These are phyloP conservation scores for Nowakowskiella sp. DNA, from an alignment of 192 early-diverging fungal genomes.

Conservation along the genomic window DNA sequence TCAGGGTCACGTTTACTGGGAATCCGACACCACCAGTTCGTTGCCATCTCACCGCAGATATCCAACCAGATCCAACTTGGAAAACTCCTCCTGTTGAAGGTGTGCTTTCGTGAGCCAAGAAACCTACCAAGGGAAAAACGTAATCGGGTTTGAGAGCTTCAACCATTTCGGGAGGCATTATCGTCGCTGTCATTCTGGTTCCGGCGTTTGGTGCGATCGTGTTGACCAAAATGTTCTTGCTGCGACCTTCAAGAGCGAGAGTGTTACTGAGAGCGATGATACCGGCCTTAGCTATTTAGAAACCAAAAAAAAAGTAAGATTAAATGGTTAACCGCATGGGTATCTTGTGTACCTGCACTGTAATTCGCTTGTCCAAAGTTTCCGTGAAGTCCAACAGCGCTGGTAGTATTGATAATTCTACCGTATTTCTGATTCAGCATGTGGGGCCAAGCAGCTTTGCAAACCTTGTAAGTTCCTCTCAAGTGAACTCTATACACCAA, in stretches of 20 bases:
- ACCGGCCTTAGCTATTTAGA: slow-evolving; percentile 71
- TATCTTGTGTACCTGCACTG: slow-evolving; percentile 44
- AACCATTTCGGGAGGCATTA: slow-evolving; percentile 92
- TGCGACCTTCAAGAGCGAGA: slow-evolving; percentile 85
- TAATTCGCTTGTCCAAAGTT: slow-evolving; percentile 91
- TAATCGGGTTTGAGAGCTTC: slow-evolving; percentile 95
- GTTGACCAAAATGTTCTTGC: slow-evolving; percentile 86
- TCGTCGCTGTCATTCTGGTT: slow-evolving; percentile 93
- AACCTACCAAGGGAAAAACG: slow-evolving; percentile 90
- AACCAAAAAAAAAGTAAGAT: slow-evolving; percentile 1
- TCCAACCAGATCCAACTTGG: slow-evolving; percentile 54
- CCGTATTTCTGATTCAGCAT: slow-evolving; percentile 92
- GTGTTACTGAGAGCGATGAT: slow-evolving; percentile 83
- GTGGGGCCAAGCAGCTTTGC: slow-evolving; percentile 93
- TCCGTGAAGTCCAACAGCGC: slow-evolving; percentile 90
- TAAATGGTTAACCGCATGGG: neutral
- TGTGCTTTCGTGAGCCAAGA: slow-evolving; percentile 81
- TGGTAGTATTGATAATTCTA: slow-evolving; percentile 89
- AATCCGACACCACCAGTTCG: slow-evolving; percentile 90
- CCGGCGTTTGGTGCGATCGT: slow-evolving; percentile 96
- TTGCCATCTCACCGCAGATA: slow-evolving; percentile 79
- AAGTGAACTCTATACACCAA: slow-evolving; percentile 83
- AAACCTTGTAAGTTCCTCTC: slow-evolving; percentile 88
- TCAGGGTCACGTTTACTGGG: slow-evolving; percentile 68
- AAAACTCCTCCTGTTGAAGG: slow-evolving; percentile 63